These are phyloP conservation scores for Tetrastigma voinierianum DNA, from an alignment of 164 flowering plant species.

Conservation along the genomic window DNA sequence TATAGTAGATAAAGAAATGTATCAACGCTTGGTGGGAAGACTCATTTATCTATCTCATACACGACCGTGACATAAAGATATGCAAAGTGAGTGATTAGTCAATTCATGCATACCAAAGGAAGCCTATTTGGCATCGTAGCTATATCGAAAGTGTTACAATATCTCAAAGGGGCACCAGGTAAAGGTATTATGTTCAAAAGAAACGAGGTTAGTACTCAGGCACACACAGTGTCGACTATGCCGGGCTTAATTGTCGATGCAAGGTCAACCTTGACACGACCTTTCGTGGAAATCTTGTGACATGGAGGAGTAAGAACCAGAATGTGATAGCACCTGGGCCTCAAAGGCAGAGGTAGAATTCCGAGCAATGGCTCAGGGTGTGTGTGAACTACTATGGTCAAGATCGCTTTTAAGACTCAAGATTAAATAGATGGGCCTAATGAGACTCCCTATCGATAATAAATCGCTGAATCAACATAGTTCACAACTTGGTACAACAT, in stretches of 20 bases:
- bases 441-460: too few relatives aligned
- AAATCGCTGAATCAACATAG: neutral
- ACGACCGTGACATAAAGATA: neutral
- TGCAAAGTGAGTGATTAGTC: constrained; percentile 1
- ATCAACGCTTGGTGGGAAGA: neutral
- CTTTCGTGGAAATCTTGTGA: neutral
- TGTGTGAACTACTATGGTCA: too few relatives aligned
- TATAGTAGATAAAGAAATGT: neutral
- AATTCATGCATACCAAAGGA: constrained; percentile 12
- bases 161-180: constrained; percentile 5
- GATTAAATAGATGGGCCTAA: too few relatives aligned
- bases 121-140: neutral
- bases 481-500: constrained; percentile 9
- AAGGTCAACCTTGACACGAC: constrained; percentile 1
- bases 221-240: constrained; percentile 3
- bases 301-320: neutral
- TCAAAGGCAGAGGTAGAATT: too few relatives aligned
- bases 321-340: too few relatives aligned
- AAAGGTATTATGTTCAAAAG: constrained; percentile 7
- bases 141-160: constrained; percentile 1
- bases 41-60: constrained; percentile 13
- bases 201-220: neutral
- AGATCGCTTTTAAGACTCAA: too few relatives aligned
- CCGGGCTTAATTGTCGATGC: neutral
- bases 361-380: too few relatives aligned